Evolutionary conservation across 1,139 yeast species (phyloP).

Genomic region (Meyerozyma athensensis): DNA sequence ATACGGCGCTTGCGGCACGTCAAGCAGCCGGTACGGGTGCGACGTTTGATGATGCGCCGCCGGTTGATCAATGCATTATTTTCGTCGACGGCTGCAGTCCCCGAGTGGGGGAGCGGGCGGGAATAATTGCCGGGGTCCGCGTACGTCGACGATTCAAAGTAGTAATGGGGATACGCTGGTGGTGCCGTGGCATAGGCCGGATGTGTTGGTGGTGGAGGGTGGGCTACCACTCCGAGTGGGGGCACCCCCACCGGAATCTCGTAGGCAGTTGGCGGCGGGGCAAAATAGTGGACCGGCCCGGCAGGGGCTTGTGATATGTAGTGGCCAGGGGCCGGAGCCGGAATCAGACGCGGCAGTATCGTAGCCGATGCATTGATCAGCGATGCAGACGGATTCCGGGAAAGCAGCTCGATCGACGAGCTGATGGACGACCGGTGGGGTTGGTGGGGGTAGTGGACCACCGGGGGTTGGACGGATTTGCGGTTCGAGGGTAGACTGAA

Average conservation of each 20-base stretch:
- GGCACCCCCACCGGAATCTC: too few species aligned
- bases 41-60: constrained; percentile 32
- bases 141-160: neutral
- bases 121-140: neutral
- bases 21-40: constrained; percentile 26
- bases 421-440: constrained; percentile 1
- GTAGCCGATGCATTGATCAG: neutral
- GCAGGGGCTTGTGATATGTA: too few species aligned
- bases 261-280: too few species aligned
- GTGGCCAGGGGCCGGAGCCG: neutral
- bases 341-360: constrained; percentile 2
- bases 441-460: constrained; percentile 1
- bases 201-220: neutral
- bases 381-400: neutral
- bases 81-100: constrained; percentile 18
- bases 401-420: constrained; percentile 4
- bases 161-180: constrained; percentile 1
- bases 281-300: too few species aligned
- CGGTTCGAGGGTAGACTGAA: neutral
- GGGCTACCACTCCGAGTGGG: too few species aligned
- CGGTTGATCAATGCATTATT: constrained; percentile 35
- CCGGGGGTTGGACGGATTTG: neutral
- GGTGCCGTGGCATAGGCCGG: too few species aligned
- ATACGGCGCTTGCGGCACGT: constrained; percentile 28
- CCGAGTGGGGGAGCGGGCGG: constrained; percentile 1